Evolutionary conservation across 2,329 filamentous ascomycete genomes (phyloP), one percentile per base, ranked within the genome.

Genomic region (Aspergillus alliaceus): DNA sequence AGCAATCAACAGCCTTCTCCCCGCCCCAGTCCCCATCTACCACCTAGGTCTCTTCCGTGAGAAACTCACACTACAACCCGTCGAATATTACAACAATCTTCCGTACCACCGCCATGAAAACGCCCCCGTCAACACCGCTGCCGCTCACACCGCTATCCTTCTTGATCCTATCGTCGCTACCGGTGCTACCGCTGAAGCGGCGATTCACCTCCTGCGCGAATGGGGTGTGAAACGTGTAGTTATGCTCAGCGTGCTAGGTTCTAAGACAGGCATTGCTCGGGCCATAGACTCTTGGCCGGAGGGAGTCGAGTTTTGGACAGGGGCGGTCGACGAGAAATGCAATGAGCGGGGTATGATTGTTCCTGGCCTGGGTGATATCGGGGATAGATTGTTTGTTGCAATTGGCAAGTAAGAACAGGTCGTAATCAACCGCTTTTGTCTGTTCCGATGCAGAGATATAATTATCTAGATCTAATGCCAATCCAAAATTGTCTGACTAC

Each of bases 31-130:
- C 31, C 88, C 92, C 6, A 85, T 97, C 62, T 92, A 98, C 79
- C 93, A 98, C 74, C 88, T 98, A 7, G 93, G 95, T 64, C 88
- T 98, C 70, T 98, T 93, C 82, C 91, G 93, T 70, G 93, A 97
- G 73, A 91, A 90, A 59, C 86, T 86, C 56, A 93, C 90, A 44
- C 87, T 97, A 56, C 86, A 91, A 68, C 91, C 93, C 3, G 93
- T 97, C 57, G 93, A 96, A 77, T 96, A 97, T 84, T 97, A 97
- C 84, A 97, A 97, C 82, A 96, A 96, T 76, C 87, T 97, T 20
- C 92, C 92, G 27, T 89, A 91, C 77, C 72, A 80, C 37, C 80
- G 66, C 54, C 70, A 60, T 35, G 60, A 67, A 6, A 53, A 60
- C 49, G 60, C 71, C 53, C 65, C 18, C 46, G 51, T 64, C 46